Evolutionary conservation across 306 rosid genomes (phyloP).

Genomic region (Vicia faba): DNA sequence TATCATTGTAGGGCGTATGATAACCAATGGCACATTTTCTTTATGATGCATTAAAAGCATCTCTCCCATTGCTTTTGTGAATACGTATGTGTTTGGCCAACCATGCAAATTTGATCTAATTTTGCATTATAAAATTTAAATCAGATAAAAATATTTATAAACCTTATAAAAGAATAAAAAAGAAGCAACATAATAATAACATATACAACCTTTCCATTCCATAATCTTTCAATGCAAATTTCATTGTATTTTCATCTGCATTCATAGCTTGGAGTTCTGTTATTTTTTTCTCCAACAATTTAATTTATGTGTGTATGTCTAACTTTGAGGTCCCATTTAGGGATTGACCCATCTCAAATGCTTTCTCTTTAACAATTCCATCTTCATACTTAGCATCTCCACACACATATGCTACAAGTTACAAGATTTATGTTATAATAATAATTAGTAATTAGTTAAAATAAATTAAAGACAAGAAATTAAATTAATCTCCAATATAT

Average conservation of each 20-base stretch:
- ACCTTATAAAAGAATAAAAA: too few relatives aligned
- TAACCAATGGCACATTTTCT: conserved; percentile 29
- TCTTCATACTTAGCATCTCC: conserved; percentile 32
- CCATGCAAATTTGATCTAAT: conserved; percentile 43
- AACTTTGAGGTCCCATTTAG: conserved; percentile 16
- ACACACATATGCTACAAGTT: conserved; percentile 51
- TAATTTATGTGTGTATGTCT: conserved; percentile 28
- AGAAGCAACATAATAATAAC: too few relatives aligned
- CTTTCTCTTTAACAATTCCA: conserved; percentile 19
- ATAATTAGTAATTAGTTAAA: neutral
- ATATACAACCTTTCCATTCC: conserved; percentile 30
- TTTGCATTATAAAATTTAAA: too few relatives aligned
- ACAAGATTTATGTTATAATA: neutral
- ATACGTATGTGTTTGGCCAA: conserved; percentile 53
- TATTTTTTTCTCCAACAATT: conserved; percentile 17
- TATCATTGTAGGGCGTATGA: conserved; percentile 34
- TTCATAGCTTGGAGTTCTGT: conserved; percentile 22
- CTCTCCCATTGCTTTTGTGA: conserved; percentile 50
- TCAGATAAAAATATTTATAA: too few relatives aligned
- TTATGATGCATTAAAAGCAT: conserved; percentile 33
- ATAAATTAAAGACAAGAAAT: neutral
- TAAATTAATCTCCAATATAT: neutral
- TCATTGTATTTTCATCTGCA: conserved; percentile 19
- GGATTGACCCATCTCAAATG: conserved; percentile 40
- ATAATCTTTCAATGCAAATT: conserved; percentile 28